phyloP scores from a whole-genome alignment of 345 rosid species.

The Cochlearia excelsa region DNA sequence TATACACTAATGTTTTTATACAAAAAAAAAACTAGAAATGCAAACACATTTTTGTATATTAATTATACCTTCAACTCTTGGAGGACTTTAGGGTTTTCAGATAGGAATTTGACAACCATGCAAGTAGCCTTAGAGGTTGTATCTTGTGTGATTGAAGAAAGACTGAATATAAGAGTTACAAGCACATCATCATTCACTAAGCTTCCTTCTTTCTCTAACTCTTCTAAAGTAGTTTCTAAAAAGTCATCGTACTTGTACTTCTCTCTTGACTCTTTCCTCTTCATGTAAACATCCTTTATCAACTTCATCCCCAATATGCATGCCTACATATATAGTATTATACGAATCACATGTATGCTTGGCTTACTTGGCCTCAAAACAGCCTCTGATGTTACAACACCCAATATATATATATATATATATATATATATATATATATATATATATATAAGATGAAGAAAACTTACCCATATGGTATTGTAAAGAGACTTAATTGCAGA shows the following conservation, averaged over 20 bases:
- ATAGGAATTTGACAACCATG: constrained; percentile 30
- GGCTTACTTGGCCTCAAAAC: not conserved
- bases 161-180: constrained; percentile 24
- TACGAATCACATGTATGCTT: not conserved
- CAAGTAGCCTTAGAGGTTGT: constrained; percentile 33
- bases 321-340: constrained; percentile 32
- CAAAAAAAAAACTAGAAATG: too few species aligned
- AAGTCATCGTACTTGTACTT: constrained; percentile 31
- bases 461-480: constrained; percentile 16
- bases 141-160: constrained; percentile 33
- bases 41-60: too few species aligned
- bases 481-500: constrained; percentile 30
- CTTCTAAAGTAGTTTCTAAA: constrained; percentile 28
- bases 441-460: too few species aligned
- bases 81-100: constrained; percentile 34
- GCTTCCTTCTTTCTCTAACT: constrained; percentile 25
- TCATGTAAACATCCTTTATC: constrained; percentile 19
- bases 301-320: constrained; percentile 25
- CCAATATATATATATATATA: too few species aligned
- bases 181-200: constrained; percentile 15
- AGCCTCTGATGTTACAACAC: too few species aligned
- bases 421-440: too few species aligned
- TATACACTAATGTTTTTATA: too few species aligned
- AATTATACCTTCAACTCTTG: constrained; percentile 33
- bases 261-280: constrained; percentile 24